Percentiles rank a stretch among this genome's conserved stretches.
Evolutionary conservation across 768 basidiomycete genomes (phyloP).

Genomic region (Phaffia australis): DNA sequence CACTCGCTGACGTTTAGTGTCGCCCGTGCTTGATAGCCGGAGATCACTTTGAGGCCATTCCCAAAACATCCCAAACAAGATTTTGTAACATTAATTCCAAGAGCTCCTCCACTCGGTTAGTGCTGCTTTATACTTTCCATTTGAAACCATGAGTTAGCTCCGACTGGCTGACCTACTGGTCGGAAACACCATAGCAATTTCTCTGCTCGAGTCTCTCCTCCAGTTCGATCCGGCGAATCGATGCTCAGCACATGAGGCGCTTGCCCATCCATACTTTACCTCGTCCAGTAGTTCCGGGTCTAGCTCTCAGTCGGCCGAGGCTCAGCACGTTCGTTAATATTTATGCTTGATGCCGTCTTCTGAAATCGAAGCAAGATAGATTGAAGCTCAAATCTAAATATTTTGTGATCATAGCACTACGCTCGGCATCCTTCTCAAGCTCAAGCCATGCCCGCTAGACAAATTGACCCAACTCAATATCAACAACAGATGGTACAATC

Average conservation of each 20-base stretch:
- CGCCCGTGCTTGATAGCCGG: slow-evolving; percentile 48
- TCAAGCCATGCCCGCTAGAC: neutral
- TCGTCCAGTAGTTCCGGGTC: slow-evolving; percentile 32
- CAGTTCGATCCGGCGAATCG: slow-evolving; percentile 93
- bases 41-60: slow-evolving; percentile 70
- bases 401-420: slow-evolving; percentile 24
- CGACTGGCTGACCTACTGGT: neutral
- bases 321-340: neutral
- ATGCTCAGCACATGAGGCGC: slow-evolving; percentile 79
- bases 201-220: slow-evolving; percentile 83
- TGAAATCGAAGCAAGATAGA: slow-evolving; percentile 1
- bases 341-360: slow-evolving; percentile 22
- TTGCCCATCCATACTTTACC: slow-evolving; percentile 79
- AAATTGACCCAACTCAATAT: slow-evolving; percentile 27
- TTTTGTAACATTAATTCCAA: slow-evolving; percentile 67
- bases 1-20: slow-evolving; percentile 2
- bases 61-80: slow-evolving; percentile 77
- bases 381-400: neutral
- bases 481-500: slow-evolving; percentile 29
- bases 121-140: neutral
- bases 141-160: neutral
- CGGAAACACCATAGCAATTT: slow-evolving; percentile 50
- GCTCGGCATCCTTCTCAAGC: neutral
- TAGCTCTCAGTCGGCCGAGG: slow-evolving; percentile 29
- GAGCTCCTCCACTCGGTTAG: slow-evolving; percentile 71